Evolutionary conservation across 306 rosid species (phyloP), one percentile per base, ranked within the genome.

Genomic region (Cicer cuneatum): DNA sequence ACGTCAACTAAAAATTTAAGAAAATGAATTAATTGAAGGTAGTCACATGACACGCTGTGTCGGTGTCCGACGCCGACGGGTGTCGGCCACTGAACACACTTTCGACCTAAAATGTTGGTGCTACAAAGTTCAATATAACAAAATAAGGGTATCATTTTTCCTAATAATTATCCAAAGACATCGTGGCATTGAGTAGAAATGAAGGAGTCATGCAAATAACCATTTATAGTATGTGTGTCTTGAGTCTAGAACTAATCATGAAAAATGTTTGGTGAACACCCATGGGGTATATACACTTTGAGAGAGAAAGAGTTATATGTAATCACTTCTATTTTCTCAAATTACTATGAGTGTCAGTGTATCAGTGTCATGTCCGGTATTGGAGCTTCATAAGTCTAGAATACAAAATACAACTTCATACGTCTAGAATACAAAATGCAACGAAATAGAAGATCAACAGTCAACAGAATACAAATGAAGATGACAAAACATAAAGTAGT

Each of bases 161-260:
- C 29, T 8, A 83, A 43, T 52, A 45, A 61, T 51, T 69, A 64
- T 38, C 35, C 6, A 58, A n/a, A 47, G 72, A 38, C 67, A 51
- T 11, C 59, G 46, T 15, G 58, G 47, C 43, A 72, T 14, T 40
- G 18, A 46, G 21, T 13, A 37, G 45, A 38, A 40, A 2, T 11
- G 58, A 60, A 33, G 49, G 41, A 60, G 39, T 19, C 43, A 53
- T n/a, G 13, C 8, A 73, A 10, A 14, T 41, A 73, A 14, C 40
- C 10, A 46, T 59, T 62, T 8, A 72, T 16, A 10, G 13, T 48
- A 12, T 64, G 24, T 1, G 7, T 65, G 19, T 47, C 38, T 35
- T 6, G 45, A 57, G 69, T 66, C 66, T n/a, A 39, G 58, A 51
- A 40, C 33, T 24, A 24, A 2, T 24, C 33, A 24, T 24, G 33